These are phyloP conservation scores for Escovopsis weberi DNA, from an alignment of 2,329 filamentous ascomycete genomes.

Conservation along the genomic window DNA sequence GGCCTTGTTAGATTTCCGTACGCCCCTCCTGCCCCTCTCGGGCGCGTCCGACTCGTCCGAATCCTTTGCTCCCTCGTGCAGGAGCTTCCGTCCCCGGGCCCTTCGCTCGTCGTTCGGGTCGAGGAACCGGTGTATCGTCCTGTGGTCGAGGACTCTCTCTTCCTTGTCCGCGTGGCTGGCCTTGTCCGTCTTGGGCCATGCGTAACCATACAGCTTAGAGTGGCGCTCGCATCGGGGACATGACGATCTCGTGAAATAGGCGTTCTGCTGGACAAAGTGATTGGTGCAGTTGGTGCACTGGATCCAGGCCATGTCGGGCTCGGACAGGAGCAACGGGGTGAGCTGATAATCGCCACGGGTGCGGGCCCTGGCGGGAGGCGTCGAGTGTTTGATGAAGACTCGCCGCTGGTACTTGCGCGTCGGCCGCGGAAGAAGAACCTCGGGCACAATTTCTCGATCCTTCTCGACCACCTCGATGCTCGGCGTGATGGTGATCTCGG, in stretches of 20 bases:
- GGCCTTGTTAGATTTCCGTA: conserved; percentile 7
- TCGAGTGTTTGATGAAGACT: conserved; percentile 19
- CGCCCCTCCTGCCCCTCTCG: conserved; percentile 11
- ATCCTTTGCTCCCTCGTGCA: conserved; percentile 5
- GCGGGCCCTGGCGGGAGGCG: conserved; percentile 27
- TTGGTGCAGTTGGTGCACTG: conserved; percentile 72
- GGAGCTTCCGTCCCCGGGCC: conserved; percentile 28
- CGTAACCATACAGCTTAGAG: conserved; percentile 85
- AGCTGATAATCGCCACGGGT: conserved; percentile 69
- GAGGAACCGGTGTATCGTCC: conserved; percentile 76
- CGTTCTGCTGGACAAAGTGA: conserved; percentile 77
- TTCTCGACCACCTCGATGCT: conserved; percentile 15
- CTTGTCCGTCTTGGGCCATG: conserved; percentile 90
- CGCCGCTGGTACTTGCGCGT: conserved; percentile 20
- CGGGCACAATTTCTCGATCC: conserved; percentile 4
- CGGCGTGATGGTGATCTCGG: conserved; percentile 8
- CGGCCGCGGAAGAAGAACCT: conserved; percentile 13
- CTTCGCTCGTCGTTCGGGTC: conserved; percentile 51
- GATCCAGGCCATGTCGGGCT: conserved; percentile 70
- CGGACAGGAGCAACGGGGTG: conserved; percentile 59
- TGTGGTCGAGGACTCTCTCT: conserved; percentile 63
- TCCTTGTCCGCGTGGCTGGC: conserved; percentile 60
- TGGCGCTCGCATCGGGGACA: conserved; percentile 92
- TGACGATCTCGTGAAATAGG: conserved; percentile 70
- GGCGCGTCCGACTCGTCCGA: conserved; percentile 13